A percentile compares a stretch with the other conserved stretches of the same genome.
These are phyloP conservation scores for Penicillium atrosanguineum DNA, from an alignment of 495 filamentous ascomycete genomes.

Conservation along the genomic window DNA sequence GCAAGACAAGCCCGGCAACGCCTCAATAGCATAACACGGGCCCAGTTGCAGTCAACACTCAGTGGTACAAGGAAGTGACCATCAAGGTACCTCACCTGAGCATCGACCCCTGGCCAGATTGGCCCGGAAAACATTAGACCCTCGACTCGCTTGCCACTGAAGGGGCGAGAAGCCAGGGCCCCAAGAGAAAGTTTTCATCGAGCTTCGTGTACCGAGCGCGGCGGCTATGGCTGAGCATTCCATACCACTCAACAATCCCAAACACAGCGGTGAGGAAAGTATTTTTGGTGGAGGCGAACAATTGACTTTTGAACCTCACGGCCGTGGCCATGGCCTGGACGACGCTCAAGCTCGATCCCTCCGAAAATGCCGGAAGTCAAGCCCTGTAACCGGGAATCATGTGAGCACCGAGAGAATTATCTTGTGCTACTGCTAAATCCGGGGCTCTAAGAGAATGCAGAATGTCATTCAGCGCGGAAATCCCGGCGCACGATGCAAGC, in stretches of 20 bases:
- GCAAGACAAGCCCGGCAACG: constrained; percentile 19
- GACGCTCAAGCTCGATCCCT: neutral
- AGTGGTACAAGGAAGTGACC: constrained; percentile 18
- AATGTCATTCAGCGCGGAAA: constrained; percentile 11
- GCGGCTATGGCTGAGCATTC: neutral
- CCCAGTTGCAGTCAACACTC: neutral
- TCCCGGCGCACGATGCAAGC: constrained; percentile 12
- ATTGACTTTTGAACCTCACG: constrained; percentile 19
- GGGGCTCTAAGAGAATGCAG: constrained; percentile 14
- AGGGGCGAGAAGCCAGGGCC: neutral
- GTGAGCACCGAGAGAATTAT: constrained; percentile 8
- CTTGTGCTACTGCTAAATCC: constrained; percentile 6
- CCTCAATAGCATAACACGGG: neutral
- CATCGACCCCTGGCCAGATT: constrained; percentile 1
- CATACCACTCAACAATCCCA: neutral
- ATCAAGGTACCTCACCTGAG: constrained; percentile 10
- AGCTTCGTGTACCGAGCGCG: neutral
- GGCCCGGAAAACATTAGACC: constrained; percentile 2
- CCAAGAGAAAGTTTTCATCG: neutral
- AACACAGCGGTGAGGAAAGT: constrained; percentile 15
- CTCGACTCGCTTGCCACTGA: neutral
- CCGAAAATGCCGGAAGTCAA: constrained; percentile 16
- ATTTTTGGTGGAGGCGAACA: constrained; percentile 8
- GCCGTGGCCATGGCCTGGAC: neutral
- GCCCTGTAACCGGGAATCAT: constrained; percentile 15